Evolutionary conservation across 495 filamentous ascomycete genomes (phyloP), one percentile per base, ranked within the genome.

Genomic region (Beverwykella pulmonaria): DNA sequence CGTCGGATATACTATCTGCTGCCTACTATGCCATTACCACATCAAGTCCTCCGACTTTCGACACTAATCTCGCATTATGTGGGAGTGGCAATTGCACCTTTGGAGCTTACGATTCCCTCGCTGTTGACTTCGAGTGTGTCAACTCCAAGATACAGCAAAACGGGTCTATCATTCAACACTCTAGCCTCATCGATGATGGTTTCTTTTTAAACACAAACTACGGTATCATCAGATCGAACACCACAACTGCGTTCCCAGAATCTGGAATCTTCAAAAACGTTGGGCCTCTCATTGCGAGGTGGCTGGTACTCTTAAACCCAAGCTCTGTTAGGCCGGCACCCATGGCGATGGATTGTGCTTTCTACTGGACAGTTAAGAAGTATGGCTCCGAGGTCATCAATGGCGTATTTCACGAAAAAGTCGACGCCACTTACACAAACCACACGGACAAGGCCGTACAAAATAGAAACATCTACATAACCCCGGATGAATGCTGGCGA

Each of bases 311-410:
- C n/a, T 25, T 22, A 36, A 41, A 41, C 30, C 53, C 53, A 3
- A 20, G 53, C 10, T 14, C 25, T 34, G 30, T n/a, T 10, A 3
- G 15, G 3, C 32, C 30, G 5, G 50, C 17, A 17, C 53, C 53
- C 14, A n/a, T 57, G 27, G 53, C 15, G 2, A 57, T 57, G 53
- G 53, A 57, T 22, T 57, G 53, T 19, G n/a, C 25, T 39, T 41
- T 36, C 53, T 57, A 57, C 53, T 57, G 53, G 53, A 10, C 27
- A 2, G 30, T 57, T 29, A 57, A 57, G 12, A 57, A 23, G 25
- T 53, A 53, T 29, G 5, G 7, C 20, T 53, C 50, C 14, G 50
- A 30, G 26, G 50, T 30, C 20, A 30, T 53, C 20, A 53, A 53
- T 27, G 23, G 26, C 23, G 23, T 17, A 6, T 53, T 53, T 27